Percentiles rank a stretch among this genome's conserved stretches.
Conservation (phyloP, 129 eudicot genomes). For the Flaveria linearis region DNA sequence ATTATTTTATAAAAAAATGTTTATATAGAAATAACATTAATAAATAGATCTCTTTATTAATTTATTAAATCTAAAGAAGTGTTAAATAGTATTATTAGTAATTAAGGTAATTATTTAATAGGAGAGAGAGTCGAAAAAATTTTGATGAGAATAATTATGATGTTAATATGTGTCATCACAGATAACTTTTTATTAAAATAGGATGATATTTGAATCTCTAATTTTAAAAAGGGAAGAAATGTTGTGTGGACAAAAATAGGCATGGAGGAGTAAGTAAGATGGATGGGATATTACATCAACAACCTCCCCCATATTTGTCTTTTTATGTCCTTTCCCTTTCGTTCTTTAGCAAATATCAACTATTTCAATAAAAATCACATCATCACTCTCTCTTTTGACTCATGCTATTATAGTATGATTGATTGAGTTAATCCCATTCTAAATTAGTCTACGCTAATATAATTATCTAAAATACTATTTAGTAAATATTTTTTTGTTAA, state of each 20-base stretch:
- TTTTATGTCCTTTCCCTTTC: conserved; percentile 27
- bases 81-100: no score
- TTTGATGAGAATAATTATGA: no score
- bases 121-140: no score
- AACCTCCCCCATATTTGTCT: conserved; percentile 33
- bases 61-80: no score
- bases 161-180: no score
- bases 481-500: not conserved
- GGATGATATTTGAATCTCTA: conserved; percentile 15
- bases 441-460: not conserved
- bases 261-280: conserved; percentile 29
- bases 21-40: no score
- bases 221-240: conserved; percentile 32
- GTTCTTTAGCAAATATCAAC: not conserved
- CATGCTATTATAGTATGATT: no score
- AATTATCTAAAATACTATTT: not conserved
- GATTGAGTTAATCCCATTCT: no score
- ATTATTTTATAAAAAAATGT: no score
- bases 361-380: not conserved
- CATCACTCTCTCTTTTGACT: not conserved
- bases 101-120: no score
- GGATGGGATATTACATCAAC: conserved; percentile 48
- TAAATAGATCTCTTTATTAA: no score
- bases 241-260: conserved; percentile 36
- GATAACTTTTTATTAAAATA: no score